phyloP scores from a whole-genome alignment of 2,329 filamentous ascomycete genomes.

The Bertia moriformis region DNA sequence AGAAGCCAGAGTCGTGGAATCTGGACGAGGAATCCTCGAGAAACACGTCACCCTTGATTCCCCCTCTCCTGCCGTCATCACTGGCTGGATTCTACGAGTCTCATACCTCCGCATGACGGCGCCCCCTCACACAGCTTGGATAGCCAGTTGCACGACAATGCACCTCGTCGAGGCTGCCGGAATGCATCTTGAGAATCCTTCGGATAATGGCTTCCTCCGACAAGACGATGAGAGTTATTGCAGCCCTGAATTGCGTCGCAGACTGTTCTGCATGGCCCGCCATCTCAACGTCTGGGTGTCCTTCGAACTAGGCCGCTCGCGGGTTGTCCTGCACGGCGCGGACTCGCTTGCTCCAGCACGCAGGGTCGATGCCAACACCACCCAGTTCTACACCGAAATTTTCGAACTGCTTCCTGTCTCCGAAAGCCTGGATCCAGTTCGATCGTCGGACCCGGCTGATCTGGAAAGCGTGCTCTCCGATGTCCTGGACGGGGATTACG shows the following conservation, averaged over 20 bases:
- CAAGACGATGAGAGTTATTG: conserved; percentile 9
- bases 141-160: conserved; percentile 40
- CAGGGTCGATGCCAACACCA: conserved; percentile 23
- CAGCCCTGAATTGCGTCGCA: conserved; percentile 21
- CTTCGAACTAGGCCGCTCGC: conserved; percentile 39
- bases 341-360: not conserved
- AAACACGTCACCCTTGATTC: conserved; percentile 17
- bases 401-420: conserved; percentile 35
- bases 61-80: conserved; percentile 22
- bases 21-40: too few species aligned
- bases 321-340: conserved; percentile 22
- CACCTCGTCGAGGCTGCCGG: conserved; percentile 40
- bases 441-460: conserved; percentile 18
- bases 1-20: not conserved
- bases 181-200: conserved; percentile 20
- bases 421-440: conserved; percentile 34
- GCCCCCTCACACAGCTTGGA: conserved; percentile 37
- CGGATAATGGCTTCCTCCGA: conserved; percentile 9
- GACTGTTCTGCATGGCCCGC: conserved; percentile 32
- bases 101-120: conserved; percentile 36
- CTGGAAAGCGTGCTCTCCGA: conserved; percentile 24
- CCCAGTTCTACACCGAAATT: conserved; percentile 29
- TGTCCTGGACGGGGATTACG: conserved; percentile 23
- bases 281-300: conserved; percentile 45
- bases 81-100: conserved; percentile 35